Evolutionary conservation across 192 early-diverging fungal species (phyloP).

Genomic region (Linnemannia elongata): DNA sequence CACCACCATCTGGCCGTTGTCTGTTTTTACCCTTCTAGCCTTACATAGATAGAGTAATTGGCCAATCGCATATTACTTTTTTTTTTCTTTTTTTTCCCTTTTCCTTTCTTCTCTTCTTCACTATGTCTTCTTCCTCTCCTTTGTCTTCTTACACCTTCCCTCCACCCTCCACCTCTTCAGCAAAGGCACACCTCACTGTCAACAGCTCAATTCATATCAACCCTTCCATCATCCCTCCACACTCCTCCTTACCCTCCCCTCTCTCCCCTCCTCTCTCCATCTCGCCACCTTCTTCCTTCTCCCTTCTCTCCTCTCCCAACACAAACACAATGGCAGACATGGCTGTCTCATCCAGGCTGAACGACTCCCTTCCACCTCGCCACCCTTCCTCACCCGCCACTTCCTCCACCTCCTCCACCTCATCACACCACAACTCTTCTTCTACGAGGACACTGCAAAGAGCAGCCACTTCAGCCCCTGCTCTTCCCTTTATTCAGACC

Average conservation of each 20-base stretch:
- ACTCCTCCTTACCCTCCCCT: conserved; percentile 49
- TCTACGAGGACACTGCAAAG: conserved; percentile 5
- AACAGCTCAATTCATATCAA: not conserved
- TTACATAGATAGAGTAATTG: not conserved
- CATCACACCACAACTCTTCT: not conserved
- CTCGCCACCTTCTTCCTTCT: conserved; percentile 38
- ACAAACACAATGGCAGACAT: conserved; percentile 25
- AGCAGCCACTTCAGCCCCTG: conserved; percentile 2
- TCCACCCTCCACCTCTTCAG: not conserved
- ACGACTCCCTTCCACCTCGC: conserved; percentile 18
- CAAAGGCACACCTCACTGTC: not conserved
- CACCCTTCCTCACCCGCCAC: conserved; percentile 18
- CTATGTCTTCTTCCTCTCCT: conserved; percentile 14
- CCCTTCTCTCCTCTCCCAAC: not conserved
- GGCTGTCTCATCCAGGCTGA: not conserved
- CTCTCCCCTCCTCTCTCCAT: conserved; percentile 51
- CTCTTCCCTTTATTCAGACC: conserved; percentile 27
- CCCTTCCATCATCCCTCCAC: conserved; percentile 33
- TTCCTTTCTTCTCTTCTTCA: not conserved
- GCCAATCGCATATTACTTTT: not conserved
- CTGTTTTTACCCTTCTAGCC: not conserved
- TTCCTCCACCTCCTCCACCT: conserved; percentile 14
- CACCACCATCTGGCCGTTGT: not conserved
- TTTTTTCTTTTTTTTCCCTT: not conserved
- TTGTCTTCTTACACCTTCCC: not conserved